Conservation (phyloP, 768 basidiomycete species). For the Tephrocybe sp. region DNA sequence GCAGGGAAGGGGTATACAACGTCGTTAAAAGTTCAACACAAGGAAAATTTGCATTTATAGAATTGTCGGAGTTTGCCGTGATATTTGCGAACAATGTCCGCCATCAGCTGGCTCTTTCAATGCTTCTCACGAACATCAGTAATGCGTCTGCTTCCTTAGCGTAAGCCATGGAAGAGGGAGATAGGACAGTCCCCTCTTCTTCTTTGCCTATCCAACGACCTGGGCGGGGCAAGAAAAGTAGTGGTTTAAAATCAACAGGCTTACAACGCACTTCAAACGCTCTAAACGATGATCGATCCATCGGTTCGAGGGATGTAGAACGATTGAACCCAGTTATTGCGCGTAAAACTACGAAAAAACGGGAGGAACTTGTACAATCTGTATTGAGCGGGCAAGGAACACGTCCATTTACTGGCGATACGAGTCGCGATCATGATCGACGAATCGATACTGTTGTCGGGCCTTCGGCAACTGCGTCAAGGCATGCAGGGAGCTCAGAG, state of each 20-base stretch:
- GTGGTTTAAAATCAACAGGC: background rate
- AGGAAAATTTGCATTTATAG: slow-evolving; percentile 4
- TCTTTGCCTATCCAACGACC: background rate
- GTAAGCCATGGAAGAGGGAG: background rate
- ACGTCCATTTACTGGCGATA: background rate
- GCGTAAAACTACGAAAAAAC: slow-evolving; percentile 10
- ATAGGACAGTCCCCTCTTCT: background rate
- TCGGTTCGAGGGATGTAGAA: slow-evolving; percentile 3
- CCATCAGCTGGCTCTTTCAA: background rate
- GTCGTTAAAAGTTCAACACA: slow-evolving; percentile 2
- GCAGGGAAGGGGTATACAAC: slow-evolving; percentile 22
- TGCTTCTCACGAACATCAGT: background rate
- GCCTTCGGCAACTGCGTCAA: background rate
- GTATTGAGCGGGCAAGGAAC: background rate
- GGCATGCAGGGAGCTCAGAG: background rate
- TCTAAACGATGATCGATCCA: slow-evolving; percentile 6
- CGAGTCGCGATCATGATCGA: background rate
- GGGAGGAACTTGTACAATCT: background rate
- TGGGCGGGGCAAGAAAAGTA: background rate
- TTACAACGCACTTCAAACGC: background rate
- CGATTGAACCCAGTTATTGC: background rate
- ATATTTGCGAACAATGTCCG: background rate
- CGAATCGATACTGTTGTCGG: background rate
- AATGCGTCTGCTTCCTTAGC: background rate
- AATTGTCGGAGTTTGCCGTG: slow-evolving; percentile 11